Conservation (phyloP, 805 yeast species). For the Schwanniomyces sp. region DNA sequence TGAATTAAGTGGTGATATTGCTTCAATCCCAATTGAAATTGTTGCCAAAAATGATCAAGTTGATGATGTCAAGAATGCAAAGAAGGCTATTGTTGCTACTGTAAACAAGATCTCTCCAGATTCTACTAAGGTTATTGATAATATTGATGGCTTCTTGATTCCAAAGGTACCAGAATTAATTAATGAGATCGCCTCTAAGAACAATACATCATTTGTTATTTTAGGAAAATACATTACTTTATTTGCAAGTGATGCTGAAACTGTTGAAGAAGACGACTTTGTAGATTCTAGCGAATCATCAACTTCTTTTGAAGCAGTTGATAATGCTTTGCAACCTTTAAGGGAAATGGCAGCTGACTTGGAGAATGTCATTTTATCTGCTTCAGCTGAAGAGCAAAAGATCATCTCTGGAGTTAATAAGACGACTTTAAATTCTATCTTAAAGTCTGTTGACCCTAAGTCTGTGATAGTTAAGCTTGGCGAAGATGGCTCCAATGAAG, state of each 20-base stretch:
- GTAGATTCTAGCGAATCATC: slow-evolving; percentile 64
- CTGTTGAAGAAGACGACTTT: slow-evolving; percentile 56
- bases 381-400: slow-evolving; percentile 57
- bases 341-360: slow-evolving; percentile 60
- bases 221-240: slow-evolving; percentile 55
- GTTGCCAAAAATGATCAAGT: slow-evolving; percentile 48
- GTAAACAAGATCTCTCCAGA: slow-evolving; percentile 77
- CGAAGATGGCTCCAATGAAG: slow-evolving; percentile 43
- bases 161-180: slow-evolving; percentile 44
- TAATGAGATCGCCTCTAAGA: slow-evolving; percentile 40
- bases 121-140: slow-evolving; percentile 55
- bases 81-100: slow-evolving; percentile 66
- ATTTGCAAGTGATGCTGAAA: slow-evolving; percentile 47
- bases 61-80: slow-evolving; percentile 57
- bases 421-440: slow-evolving; percentile 52
- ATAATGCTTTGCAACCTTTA: slow-evolving; percentile 53
- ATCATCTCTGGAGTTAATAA: slow-evolving; percentile 61
- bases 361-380: slow-evolving; percentile 47
- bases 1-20: slow-evolving; percentile 35
- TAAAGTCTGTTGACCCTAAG: slow-evolving; percentile 34
- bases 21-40: slow-evolving; percentile 61
- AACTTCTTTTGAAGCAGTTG: slow-evolving; percentile 54
- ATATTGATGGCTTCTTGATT: slow-evolving; percentile 64
- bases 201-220: slow-evolving; percentile 58
- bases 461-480: slow-evolving; percentile 51